These are phyloP conservation scores for Ascosphaera pollenicola DNA, from an alignment of 2,329 filamentous ascomycete species.

Conservation along the genomic window DNA sequence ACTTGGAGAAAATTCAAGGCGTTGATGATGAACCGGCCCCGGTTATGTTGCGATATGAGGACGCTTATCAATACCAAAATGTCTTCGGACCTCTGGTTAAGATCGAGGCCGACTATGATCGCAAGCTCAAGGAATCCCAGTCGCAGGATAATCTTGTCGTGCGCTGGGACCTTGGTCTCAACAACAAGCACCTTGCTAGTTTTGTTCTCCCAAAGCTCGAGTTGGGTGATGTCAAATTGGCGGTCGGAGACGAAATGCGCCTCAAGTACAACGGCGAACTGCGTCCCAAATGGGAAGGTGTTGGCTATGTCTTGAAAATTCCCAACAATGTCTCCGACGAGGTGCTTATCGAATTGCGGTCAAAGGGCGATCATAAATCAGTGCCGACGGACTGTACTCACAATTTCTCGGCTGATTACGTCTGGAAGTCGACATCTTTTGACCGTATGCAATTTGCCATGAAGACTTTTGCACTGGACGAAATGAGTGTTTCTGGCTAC, in stretches of 20 bases:
- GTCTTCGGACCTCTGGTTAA: constrained; percentile 96
- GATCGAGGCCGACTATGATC: constrained; percentile 98
- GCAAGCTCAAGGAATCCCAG: constrained; percentile 95
- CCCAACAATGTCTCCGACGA: constrained; percentile 98
- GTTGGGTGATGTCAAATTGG: constrained; percentile 90
- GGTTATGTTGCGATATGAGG: constrained; percentile 82
- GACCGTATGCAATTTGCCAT: constrained; percentile 98
- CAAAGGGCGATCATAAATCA: constrained; percentile 87
- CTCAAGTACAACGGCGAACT: constrained; percentile 91
- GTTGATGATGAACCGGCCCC: constrained; percentile 91
- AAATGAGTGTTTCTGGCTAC: constrained; percentile 95
- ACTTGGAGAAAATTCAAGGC: constrained; percentile 74
- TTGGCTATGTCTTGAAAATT: constrained; percentile 98
- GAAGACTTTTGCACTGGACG: constrained; percentile 96
- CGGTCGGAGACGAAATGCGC: constrained; percentile 96
- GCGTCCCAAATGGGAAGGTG: constrained; percentile 81
- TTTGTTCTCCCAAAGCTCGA: constrained; percentile 95
- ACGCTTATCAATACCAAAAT: constrained; percentile 97
- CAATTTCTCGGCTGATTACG: constrained; percentile 96
- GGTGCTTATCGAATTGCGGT: constrained; percentile 81
- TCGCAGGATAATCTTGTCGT: constrained; percentile 90
- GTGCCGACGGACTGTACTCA: constrained; percentile 91
- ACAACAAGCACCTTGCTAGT: constrained; percentile 91
- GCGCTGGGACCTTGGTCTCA: constrained; percentile 83
- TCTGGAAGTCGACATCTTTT: constrained; percentile 98